Conservation (phyloP, 1,139 yeast species). For the Yamadazyma triangularis region DNA sequence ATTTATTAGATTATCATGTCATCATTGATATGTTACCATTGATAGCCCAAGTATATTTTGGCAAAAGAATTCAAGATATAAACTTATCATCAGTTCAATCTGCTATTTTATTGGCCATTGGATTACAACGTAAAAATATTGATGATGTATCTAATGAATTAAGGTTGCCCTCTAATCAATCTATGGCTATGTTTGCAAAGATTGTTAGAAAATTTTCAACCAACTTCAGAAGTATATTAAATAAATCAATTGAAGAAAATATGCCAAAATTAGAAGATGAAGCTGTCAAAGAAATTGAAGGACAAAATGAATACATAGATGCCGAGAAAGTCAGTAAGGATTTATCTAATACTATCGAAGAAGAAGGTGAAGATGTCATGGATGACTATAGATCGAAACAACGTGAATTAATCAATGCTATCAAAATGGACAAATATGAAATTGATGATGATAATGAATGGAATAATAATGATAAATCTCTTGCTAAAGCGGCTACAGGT, state of each 20-base stretch:
- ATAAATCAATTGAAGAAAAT: slow-evolving; percentile 62
- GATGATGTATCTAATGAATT: slow-evolving; percentile 78
- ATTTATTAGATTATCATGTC: slow-evolving; percentile 90
- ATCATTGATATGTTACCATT: slow-evolving; percentile 87
- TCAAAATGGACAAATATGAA: slow-evolving; percentile 81
- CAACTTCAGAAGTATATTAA: slow-evolving; percentile 63
- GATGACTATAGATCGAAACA: slow-evolving; percentile 74
- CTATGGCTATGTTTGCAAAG: slow-evolving; percentile 96
- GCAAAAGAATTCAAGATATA: slow-evolving; percentile 54
- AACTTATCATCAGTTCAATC: slow-evolving; percentile 83
- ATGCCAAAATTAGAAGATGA: slow-evolving; percentile 67
- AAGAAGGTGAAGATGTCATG: slow-evolving; percentile 73
- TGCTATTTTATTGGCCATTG: slow-evolving; percentile 90
- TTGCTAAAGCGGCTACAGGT: slow-evolving; percentile 58
- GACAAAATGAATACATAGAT: slow-evolving; percentile 27
- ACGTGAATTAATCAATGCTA: slow-evolving; percentile 78
- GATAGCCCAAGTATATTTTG: slow-evolving; percentile 66
- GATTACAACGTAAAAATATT: slow-evolving; percentile 84
- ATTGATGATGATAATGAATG: slow-evolving; percentile 74
- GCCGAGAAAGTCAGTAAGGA: slow-evolving; percentile 48
- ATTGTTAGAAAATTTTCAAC: slow-evolving; percentile 77
- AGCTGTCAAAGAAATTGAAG: slow-evolving; percentile 60
- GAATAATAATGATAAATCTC: slow-evolving; percentile 45
- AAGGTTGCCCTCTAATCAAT: slow-evolving; percentile 80
- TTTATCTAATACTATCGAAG: slow-evolving; percentile 49